Evolutionary conservation across 2,329 filamentous ascomycete genomes (phyloP), one percentile per base, ranked within the genome.

Genomic region (Colletotrichum eremochloae): DNA sequence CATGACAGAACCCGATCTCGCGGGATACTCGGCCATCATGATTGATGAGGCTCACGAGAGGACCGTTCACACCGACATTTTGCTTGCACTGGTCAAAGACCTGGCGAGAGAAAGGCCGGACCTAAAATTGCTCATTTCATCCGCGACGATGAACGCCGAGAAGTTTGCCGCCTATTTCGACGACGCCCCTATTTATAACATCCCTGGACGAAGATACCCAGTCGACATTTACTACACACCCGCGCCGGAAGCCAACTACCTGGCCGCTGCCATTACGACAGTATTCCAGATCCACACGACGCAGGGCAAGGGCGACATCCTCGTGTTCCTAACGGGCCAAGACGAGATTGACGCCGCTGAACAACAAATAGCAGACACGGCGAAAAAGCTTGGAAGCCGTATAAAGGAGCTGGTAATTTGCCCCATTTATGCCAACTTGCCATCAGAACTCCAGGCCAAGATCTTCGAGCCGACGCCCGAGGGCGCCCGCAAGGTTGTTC

Each of bases 21-120:
- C 90, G 1, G 91, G 90, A 20, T 98, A 98, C 77, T 93, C 94
- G 6, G 94, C 92, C 15, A 83, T 99, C 74, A 98, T 99, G 92
- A 96, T 99, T 68, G 96, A 99, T 79, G 96, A 99, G 81, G 96
- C 96, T 0, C 96, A 99, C 88, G 96, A 99, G 80, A 88, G 96
- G 76, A 97, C 94, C 0, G 88, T 98, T 0, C 91, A 94, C 65
- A 97, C 96, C 0, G 96, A 99, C 81, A 95, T 99, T 68, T 83
- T 98, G 9, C 89, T 97, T 71, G 94, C 94, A 14, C 83, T 99
- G 44, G 87, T 97, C 69, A 98, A 98, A 78, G 96, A 98, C 83
- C 88, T 98, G 73, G 92, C 94, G 0, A 88, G 93, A 73, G 93
- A 93, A 64, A 86, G 96, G 53, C 94, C 93, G 3, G 96, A 98